Conservation (phyloP, 176 grass and related monocot genomes). For the Neostapfia colusana region DNA sequence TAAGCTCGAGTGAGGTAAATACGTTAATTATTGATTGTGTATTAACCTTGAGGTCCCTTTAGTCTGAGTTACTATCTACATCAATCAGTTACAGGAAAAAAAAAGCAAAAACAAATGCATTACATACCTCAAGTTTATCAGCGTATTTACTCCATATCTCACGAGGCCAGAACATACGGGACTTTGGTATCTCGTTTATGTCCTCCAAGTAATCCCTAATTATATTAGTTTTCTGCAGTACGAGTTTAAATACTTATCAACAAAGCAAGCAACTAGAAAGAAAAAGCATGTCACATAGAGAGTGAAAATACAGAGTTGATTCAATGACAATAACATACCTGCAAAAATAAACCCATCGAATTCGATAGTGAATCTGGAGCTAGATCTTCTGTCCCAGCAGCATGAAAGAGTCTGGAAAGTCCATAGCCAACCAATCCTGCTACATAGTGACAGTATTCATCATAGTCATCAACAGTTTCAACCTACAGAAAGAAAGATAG, state of each 20-base stretch:
- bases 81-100: background rate
- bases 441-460: slow-evolving; percentile 99
- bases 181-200: slow-evolving; percentile 94
- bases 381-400: slow-evolving; percentile 69
- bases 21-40: background rate
- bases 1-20: background rate
- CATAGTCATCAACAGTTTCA: slow-evolving; percentile 77
- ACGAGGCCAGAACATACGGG: slow-evolving; percentile 98
- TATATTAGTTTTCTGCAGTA: slow-evolving; percentile 95
- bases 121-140: slow-evolving; percentile 79
- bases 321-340: slow-evolving; percentile 50
- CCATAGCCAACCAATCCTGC: slow-evolving; percentile 93
- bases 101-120: background rate
- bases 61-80: background rate
- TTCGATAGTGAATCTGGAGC: slow-evolving; percentile 79
- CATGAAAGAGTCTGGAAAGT: slow-evolving; percentile 94
- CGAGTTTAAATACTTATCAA: slow-evolving; percentile 25
- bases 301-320: background rate
- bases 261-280: background rate
- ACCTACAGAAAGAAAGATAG: slow-evolving; percentile 56
- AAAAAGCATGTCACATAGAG: background rate
- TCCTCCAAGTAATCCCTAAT: slow-evolving; percentile 99
- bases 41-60: background rate
- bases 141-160: slow-evolving; percentile 98
- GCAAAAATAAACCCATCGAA: slow-evolving; percentile 97